Evolutionary conservation across 805 yeast genomes (phyloP), one percentile per base, ranked within the genome.

Genomic region (Wickerhamomyces mucosus): DNA sequence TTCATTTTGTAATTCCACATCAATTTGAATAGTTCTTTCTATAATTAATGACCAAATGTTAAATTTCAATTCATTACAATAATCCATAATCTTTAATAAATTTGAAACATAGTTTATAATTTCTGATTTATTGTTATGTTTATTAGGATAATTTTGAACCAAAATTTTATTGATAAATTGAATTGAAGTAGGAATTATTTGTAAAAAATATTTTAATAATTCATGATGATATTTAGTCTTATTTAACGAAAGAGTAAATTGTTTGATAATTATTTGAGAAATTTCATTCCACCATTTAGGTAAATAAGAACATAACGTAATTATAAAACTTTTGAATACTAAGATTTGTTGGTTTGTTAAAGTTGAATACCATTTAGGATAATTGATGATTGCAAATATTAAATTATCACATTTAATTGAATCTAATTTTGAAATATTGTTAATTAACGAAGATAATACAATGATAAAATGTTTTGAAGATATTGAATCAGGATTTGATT

Each of bases 261-360:
- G 85, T 14, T 64, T 45, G 9, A 86, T 68, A n/a, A 89, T 55
- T 36, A 72, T 69, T 37, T 66, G 61, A 15, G 82, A 75, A n/a
- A 89, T 83, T 37, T 83, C 94, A 40, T 72, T 69, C 73, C 92
- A 76, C 83, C 94, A 89, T 53, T 77, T 83, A 7, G 97, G 97
- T 38, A 78, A 66, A 28, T 89, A 80, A 4, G 94, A 79, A 23
- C 88, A 82, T 32, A 89, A 65, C 18, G 88, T 82, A 27, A 75
- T 67, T 28, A 84, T 58, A 53, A 92, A 92, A 27, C 74, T 77
- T 28, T 78, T 67, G 55, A 81, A 86, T 28, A 65, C 59, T 29
- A 63, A 59, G 17, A 72, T 56, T 42, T 77, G 70, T 12, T 46
- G 40, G 8, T 49, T 43, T 6, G 67, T 61, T 21, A 66, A 43